Evolutionary conservation across 2,329 filamentous ascomycete species (phyloP).

Genomic region (Epichloe baconii): DNA sequence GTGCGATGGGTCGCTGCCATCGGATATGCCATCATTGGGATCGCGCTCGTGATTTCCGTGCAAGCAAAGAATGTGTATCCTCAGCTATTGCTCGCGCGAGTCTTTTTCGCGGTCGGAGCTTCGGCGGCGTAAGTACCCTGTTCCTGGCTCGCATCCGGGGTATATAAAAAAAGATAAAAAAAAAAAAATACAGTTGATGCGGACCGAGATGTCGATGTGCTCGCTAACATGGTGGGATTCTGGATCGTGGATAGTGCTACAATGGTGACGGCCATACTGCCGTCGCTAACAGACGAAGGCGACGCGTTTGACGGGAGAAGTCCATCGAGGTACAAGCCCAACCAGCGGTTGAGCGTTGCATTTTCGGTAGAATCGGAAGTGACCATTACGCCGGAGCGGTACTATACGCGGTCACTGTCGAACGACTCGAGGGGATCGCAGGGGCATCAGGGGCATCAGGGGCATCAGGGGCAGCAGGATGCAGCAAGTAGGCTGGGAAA

Average conservation of each 20-base stretch:
- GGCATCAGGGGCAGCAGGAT: constrained; percentile 5
- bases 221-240: not conserved
- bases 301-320: constrained; percentile 15
- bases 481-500: constrained; percentile 24
- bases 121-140: constrained; percentile 58
- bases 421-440: constrained; percentile 12
- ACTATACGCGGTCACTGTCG: constrained; percentile 31
- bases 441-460: constrained; percentile 3
- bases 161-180: not conserved
- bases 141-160: not conserved
- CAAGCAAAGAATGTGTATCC: constrained; percentile 82
- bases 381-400: constrained; percentile 59
- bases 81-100: constrained; percentile 67
- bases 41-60: constrained; percentile 68
- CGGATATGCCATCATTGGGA: constrained; percentile 70
- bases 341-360: constrained; percentile 43
- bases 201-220: constrained; percentile 1
- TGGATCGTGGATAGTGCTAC: constrained; percentile 43
- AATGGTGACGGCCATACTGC: constrained; percentile 94
- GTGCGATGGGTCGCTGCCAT: constrained; percentile 60
- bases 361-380: constrained; percentile 60
- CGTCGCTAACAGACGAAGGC: constrained; percentile 48
- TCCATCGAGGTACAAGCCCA: constrained; percentile 20
- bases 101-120: constrained; percentile 82
- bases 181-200: not conserved